Percentiles rank a stretch among this genome's conserved stretches.
These are phyloP conservation scores for Tinospora cordifolia DNA, from an alignment of 164 flowering plant species.

Conservation along the genomic window DNA sequence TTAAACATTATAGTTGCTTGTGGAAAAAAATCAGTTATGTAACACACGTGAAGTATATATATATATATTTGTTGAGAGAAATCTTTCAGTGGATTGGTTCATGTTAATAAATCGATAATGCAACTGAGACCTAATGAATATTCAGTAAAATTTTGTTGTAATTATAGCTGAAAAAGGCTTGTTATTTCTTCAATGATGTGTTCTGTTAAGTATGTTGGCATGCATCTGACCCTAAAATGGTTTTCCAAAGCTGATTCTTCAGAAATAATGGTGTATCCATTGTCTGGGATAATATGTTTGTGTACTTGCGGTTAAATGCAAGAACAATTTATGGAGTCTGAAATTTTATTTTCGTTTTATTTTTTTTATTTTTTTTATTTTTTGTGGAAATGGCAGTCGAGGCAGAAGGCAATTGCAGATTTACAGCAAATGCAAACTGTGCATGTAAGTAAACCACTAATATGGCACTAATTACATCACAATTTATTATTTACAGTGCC, in stretches of 20 bases:
- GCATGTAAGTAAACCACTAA: slow-evolving; percentile 35
- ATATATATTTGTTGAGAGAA: too few relatives aligned
- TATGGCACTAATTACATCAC: background rate
- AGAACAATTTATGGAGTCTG: background rate
- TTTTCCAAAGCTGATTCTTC: too few relatives aligned
- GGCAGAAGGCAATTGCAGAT: slow-evolving; percentile 75
- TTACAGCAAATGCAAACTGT: slow-evolving; percentile 60
- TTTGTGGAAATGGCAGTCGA: slow-evolving; percentile 35
- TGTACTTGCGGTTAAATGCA: background rate
- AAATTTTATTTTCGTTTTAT: too few relatives aligned
- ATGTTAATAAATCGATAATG: too few relatives aligned
- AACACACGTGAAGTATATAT: too few relatives aligned
- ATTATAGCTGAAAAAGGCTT: background rate
- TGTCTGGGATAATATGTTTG: background rate
- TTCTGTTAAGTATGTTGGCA: background rate
- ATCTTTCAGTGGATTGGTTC: too few relatives aligned
- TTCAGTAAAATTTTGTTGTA: too few relatives aligned
- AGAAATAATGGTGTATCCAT: too few relatives aligned
- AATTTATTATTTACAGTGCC: background rate
- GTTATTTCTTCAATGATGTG: background rate
- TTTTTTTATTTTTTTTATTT: slow-evolving; percentile 11
- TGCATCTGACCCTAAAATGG: background rate
- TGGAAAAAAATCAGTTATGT: too few relatives aligned
- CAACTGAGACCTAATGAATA: too few relatives aligned
- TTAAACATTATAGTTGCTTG: too few relatives aligned